Percentiles rank a stretch among this genome's conserved stretches.
Conservation (phyloP, 2,329 filamentous ascomycete species). For the Tolypocladium amazonense region DNA sequence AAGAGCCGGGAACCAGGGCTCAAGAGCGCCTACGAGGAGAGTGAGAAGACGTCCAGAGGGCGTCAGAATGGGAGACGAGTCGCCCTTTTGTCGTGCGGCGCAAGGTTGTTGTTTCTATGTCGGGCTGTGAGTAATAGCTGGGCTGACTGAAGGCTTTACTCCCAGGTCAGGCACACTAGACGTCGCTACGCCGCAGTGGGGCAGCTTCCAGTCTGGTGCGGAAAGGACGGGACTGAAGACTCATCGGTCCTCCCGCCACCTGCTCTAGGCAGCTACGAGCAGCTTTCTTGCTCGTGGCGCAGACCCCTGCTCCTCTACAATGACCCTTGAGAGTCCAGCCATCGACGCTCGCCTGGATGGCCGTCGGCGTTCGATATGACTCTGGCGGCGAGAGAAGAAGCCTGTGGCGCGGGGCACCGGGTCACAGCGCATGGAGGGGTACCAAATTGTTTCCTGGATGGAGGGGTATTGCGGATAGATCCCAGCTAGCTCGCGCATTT, state of each 20-base stretch:
- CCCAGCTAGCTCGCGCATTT: background rate
- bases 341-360: background rate
- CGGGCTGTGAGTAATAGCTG: background rate
- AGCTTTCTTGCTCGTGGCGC: background rate
- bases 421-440: background rate
- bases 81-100: background rate
- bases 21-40: background rate
- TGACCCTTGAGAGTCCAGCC: background rate
- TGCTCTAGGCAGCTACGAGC: background rate
- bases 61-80: background rate
- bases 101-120: background rate
- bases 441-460: background rate
- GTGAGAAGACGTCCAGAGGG: background rate
- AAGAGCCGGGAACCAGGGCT: background rate
- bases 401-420: background rate
- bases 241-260: background rate
- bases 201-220: background rate
- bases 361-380: background rate
- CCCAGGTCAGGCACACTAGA: background rate
- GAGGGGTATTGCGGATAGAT: background rate
- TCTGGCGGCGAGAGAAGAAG: background rate
- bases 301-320: background rate
- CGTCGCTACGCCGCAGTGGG: background rate
- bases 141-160: background rate
- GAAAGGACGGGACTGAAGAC: background rate